Evolutionary conservation across 805 yeast genomes (phyloP), one percentile per base, ranked within the genome.

Genomic region (Priceomyces castillae): DNA sequence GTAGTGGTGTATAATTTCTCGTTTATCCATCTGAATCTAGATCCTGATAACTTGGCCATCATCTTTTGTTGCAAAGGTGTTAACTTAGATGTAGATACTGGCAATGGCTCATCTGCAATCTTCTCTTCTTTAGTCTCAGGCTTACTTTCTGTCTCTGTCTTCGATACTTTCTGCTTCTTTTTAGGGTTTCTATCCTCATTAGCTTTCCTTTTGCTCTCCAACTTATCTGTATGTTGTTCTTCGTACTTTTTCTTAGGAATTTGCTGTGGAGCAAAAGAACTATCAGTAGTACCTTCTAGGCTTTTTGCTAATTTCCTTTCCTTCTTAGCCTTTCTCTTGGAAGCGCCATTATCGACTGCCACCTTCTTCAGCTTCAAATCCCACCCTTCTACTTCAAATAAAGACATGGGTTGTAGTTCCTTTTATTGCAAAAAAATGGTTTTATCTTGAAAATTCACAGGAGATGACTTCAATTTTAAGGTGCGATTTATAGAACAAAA

Each of bases 21-120:
- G 61, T 94, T 94, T 59, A 94, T 94, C 98, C 98, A 94, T 62
- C 99, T 77, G 69, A 94, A 94, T 53, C 99, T 73, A 1, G 98
- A 89, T 0, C 99, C 99, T 1, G 95, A 81, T 34, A 94, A 76
- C 61, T 94, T 94, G 37, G 87, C 89, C 82, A 89, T 81, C 98
- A 94, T 92, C 59, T 94, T 94, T 56, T 86, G 86, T 65, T 94
- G 99, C 49, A 90, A 67, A 14, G 96, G 95, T 0, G 97, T 88
- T 42, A 90, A 66, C 37, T 81, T 79, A 30, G 44, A 35, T 4
- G 37, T 18, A 15, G 48, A 38, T 11, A 40, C 30, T 15, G 50
- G 52, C 18, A 43, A 18, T 35, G 59, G 47, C 14, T 56, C 35
- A 19, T 55, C 57, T 23, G 50, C 26, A 18, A 42, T 46, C 11